Conservation (phyloP, 108 stramenopile species). For the Nannochloropsis salina region DNA sequence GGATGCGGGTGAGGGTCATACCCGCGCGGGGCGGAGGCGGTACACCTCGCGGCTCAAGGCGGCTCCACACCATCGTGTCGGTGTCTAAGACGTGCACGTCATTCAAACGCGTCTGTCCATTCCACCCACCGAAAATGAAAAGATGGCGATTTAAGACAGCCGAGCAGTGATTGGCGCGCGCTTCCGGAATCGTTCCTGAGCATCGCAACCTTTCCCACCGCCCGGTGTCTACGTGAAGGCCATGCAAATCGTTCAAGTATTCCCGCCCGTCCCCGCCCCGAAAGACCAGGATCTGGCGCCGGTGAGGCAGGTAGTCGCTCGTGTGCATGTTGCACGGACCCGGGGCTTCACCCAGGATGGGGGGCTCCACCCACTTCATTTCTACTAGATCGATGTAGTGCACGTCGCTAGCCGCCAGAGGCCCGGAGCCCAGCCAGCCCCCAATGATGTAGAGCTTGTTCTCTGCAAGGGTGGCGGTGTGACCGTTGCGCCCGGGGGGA, state of each 20-base stretch:
- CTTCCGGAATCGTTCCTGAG: slow-evolving; percentile 65
- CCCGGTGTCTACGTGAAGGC: slow-evolving; percentile 66
- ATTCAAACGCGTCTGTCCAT: slow-evolving; percentile 59
- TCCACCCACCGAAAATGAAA: slow-evolving; percentile 90
- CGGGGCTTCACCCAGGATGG: slow-evolving; percentile 59
- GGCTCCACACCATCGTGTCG: slow-evolving; percentile 21
- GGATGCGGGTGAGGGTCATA: slow-evolving; percentile 77
- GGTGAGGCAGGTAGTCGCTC: slow-evolving; percentile 67
- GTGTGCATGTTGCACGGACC: slow-evolving; percentile 96
- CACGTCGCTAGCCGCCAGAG: slow-evolving; percentile 76
- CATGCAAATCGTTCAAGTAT: slow-evolving; percentile 78
- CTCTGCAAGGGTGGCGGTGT: slow-evolving; percentile 77
- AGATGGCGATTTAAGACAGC: slow-evolving; percentile 72
- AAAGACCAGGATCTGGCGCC: slow-evolving; percentile 73
- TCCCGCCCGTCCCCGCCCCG: slow-evolving; percentile 81
- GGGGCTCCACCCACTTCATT: slow-evolving; percentile 27
- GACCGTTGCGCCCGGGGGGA: slow-evolving; percentile 84
- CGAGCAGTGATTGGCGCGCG: slow-evolving; percentile 80
- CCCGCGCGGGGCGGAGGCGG: slow-evolving; percentile 84
- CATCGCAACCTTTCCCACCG: slow-evolving; percentile 70
- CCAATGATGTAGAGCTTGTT: slow-evolving; percentile 78
- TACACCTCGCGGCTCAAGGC: slow-evolving; percentile 26
- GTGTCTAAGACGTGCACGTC: slow-evolving; percentile 82
- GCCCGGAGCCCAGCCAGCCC: slow-evolving; percentile 80
- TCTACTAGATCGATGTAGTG: slow-evolving; percentile 66